These are phyloP conservation scores for Castanea mollissima DNA, from an alignment of 306 rosid genomes.

Conservation along the genomic window DNA sequence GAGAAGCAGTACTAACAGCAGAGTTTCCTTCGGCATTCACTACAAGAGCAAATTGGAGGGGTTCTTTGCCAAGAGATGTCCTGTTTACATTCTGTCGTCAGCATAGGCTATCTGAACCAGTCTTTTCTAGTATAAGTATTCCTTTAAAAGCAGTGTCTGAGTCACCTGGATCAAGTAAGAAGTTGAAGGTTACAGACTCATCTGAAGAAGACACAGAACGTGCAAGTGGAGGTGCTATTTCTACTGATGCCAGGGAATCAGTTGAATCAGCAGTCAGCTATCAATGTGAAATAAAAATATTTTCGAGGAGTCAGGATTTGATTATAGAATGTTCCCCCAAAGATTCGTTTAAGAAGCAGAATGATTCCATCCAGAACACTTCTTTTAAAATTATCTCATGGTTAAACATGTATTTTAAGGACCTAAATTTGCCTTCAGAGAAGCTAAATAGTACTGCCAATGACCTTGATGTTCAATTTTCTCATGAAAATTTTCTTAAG, in stretches of 20 bases:
- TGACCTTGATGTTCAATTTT: conserved; percentile 43
- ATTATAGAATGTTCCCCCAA: conserved; percentile 64
- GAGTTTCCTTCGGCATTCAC: conserved; percentile 74
- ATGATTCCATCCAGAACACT: conserved; percentile 73
- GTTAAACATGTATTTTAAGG: conserved; percentile 62
- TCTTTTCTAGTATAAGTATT: conserved; percentile 38
- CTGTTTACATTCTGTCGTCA: conserved; percentile 82
- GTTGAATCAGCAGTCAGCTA: conserved; percentile 45
- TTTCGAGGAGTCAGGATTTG: conserved; percentile 56
- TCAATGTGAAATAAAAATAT: conserved; percentile 62
- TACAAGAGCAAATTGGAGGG: conserved; percentile 84
- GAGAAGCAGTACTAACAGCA: conserved; percentile 71
- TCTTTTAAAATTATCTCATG: conserved; percentile 73
- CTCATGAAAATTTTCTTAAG: conserved; percentile 31
- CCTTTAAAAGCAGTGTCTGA: conserved; percentile 41
- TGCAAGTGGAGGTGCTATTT: conserved; percentile 35
- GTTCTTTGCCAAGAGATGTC: conserved; percentile 77
- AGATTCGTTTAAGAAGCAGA: conserved; percentile 62
- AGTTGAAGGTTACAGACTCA: conserved; percentile 46
- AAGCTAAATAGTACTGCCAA: conserved; percentile 43
- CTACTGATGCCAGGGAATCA: conserved; percentile 33
- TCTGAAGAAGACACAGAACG: conserved; percentile 31
- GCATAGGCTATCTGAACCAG: conserved; percentile 76
- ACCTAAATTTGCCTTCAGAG: conserved; percentile 42
- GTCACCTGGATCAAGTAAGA: conserved; percentile 43